Evolutionary conservation across 331 rosid species (phyloP).

Genomic region (Prunus yedoensis): DNA sequence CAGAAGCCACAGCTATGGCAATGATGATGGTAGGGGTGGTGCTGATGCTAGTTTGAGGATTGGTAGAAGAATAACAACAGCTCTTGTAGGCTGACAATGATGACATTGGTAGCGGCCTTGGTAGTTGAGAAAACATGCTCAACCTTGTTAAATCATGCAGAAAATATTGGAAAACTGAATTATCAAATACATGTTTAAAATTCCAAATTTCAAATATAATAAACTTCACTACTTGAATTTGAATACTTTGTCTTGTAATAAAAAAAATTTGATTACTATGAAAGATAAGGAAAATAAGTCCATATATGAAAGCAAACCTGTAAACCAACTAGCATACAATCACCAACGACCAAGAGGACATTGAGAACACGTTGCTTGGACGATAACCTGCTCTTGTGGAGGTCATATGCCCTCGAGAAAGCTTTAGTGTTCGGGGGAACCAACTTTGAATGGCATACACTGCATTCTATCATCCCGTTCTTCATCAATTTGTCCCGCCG

Average conservation of each 20-base stretch:
- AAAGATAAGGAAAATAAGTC: background rate
- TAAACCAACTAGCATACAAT: conserved; percentile 76
- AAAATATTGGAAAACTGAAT: background rate
- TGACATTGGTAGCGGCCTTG: background rate
- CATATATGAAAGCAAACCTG: conserved; percentile 39
- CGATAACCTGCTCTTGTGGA: conserved; percentile 68
- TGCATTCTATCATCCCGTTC: conserved; percentile 89
- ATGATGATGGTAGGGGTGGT: background rate
- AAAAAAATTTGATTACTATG: background rate
- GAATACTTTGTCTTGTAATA: background rate
- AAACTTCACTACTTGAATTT: background rate
- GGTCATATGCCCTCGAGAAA: conserved; percentile 82
- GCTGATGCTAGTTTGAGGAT: background rate
- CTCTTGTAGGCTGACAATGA: background rate
- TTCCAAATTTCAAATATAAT: background rate
- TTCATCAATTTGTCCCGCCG: conserved; percentile 44
- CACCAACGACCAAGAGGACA: conserved; percentile 87
- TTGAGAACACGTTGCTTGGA: conserved; percentile 87
- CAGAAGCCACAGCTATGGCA: background rate
- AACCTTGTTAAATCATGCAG: background rate
- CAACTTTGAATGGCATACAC: conserved; percentile 88
- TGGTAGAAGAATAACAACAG: background rate
- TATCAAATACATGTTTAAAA: background rate
- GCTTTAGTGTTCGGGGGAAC: conserved; percentile 59
- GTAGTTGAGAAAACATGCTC: background rate